Conservation (phyloP, 2,329 filamentous ascomycete species). For the Xylaria sp. region DNA sequence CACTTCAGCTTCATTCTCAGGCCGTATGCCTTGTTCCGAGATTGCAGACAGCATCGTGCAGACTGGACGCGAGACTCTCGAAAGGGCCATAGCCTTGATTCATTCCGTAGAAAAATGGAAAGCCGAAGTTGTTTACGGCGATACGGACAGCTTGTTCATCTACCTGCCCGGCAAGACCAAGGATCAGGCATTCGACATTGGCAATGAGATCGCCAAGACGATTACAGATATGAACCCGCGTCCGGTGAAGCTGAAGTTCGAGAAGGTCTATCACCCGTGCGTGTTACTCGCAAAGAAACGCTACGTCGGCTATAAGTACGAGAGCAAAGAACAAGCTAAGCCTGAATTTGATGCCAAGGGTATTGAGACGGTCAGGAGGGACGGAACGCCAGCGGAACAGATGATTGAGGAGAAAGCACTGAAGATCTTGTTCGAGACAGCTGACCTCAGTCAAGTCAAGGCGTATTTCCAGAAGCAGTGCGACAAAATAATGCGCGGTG, state of each 20-base stretch:
- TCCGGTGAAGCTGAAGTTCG: slow-evolving; percentile 94
- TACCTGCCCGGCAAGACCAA: slow-evolving; percentile 84
- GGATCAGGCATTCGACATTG: slow-evolving; percentile 88
- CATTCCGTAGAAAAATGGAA: slow-evolving; percentile 87
- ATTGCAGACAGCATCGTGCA: slow-evolving; percentile 99
- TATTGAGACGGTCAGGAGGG: slow-evolving; percentile 93
- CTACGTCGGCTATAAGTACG: slow-evolving; percentile 98
- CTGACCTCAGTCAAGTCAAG: slow-evolving; percentile 88
- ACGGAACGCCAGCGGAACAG: slow-evolving; percentile 93
- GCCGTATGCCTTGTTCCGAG: slow-evolving; percentile 96
- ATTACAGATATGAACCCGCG: slow-evolving; percentile 89
- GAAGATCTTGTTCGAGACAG: slow-evolving; percentile 85
- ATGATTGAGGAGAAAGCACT: slow-evolving; percentile 94
- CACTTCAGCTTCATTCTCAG: slow-evolving; percentile 94
- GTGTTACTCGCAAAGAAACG: slow-evolving; percentile 94
- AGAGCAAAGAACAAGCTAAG: slow-evolving; percentile 70
- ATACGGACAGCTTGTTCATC: slow-evolving; percentile 94
- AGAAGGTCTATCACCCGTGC: slow-evolving; percentile 97
- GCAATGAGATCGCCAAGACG: slow-evolving; percentile 84
- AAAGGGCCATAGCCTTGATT: slow-evolving; percentile 90
- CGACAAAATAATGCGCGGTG: slow-evolving; percentile 86
- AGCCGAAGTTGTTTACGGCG: slow-evolving; percentile 96
- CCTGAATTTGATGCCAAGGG: slow-evolving; percentile 98
- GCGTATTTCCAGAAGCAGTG: slow-evolving; percentile 88
- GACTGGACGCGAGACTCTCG: slow-evolving; percentile 89